These are phyloP conservation scores for Coemansia sp. DNA, from an alignment of 192 early-diverging fungal genomes.

Conservation along the genomic window DNA sequence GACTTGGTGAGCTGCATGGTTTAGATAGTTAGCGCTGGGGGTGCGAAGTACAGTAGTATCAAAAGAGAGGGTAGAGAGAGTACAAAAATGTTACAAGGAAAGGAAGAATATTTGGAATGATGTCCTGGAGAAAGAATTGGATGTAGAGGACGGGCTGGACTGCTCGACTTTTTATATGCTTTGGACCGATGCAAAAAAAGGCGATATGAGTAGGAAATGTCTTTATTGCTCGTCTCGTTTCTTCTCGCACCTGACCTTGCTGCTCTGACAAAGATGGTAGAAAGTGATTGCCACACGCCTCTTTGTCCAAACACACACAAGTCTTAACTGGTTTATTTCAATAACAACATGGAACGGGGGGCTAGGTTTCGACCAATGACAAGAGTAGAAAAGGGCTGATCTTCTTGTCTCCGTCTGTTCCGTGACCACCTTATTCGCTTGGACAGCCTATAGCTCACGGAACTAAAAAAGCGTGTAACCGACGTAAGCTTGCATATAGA, in stretches of 20 bases:
- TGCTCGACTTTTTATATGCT: neutral
- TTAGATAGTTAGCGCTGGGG: neutral
- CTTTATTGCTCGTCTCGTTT: neutral
- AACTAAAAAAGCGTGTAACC: neutral
- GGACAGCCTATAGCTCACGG: neutral
- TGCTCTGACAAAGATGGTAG: neutral
- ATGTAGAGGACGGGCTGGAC: neutral
- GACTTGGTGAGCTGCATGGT: constrained; percentile 56
- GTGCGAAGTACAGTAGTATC: neutral
- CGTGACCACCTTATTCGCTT: neutral
- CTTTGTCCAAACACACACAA: neutral
- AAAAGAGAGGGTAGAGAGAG: neutral
- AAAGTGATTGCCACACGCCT: neutral
- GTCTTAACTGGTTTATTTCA: neutral
- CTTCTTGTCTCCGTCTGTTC: neutral
- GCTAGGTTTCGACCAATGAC: neutral
- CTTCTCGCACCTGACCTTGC: neutral
- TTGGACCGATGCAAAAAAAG: neutral
- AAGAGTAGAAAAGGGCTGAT: neutral
- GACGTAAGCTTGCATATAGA: neutral
- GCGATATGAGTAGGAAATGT: neutral
- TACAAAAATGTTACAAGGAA: neutral
- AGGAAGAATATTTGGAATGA: neutral
- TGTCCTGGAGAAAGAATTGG: neutral
- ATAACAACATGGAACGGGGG: neutral